Percentiles rank a stretch among this genome's conserved stretches.
These are phyloP conservation scores for Cercophora newfieldiana DNA, from an alignment of 495 filamentous ascomycete species.

Conservation along the genomic window DNA sequence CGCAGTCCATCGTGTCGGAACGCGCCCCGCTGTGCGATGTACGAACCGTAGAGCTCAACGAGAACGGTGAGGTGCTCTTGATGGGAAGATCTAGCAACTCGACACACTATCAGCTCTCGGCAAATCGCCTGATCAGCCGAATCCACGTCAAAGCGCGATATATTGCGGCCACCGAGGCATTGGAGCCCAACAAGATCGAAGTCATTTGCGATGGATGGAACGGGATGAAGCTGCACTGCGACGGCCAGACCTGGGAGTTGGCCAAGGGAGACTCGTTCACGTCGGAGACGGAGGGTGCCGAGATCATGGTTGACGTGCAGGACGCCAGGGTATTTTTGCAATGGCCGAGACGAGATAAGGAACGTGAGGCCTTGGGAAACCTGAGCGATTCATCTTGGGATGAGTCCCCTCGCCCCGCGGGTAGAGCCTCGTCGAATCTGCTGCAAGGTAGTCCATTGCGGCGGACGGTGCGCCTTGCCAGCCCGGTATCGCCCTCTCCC, in stretches of 20 bases:
- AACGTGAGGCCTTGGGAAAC: conserved; percentile 60
- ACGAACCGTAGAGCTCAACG: conserved; percentile 75
- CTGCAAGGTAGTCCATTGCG: conserved; percentile 67
- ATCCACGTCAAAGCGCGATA: conserved; percentile 89
- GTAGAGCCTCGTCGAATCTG: conserved; percentile 34
- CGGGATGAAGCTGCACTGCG: conserved; percentile 88
- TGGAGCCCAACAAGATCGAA: conserved; percentile 70
- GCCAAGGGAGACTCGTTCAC: conserved; percentile 85
- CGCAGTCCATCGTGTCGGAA: conserved; percentile 73
- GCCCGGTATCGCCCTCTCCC: conserved; percentile 76
- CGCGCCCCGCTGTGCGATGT: conserved; percentile 80
- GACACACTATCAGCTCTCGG: conserved; percentile 85
- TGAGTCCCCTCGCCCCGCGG: conserved; percentile 49
- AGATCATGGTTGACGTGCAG: conserved; percentile 95
- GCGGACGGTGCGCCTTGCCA: conserved; percentile 59
- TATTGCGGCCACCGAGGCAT: conserved; percentile 60
- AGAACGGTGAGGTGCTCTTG: conserved; percentile 74
- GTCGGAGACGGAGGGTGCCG: conserved; percentile 83
- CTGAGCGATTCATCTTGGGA: conserved; percentile 71
- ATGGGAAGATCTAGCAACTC: conserved; percentile 94
- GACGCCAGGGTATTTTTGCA: conserved; percentile 84
- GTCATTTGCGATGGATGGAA: conserved; percentile 95
- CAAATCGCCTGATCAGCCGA: conserved; percentile 87
- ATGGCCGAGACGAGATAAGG: conserved; percentile 72
- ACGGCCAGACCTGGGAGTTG: conserved; percentile 83